Evolutionary conservation across 768 basidiomycete genomes (phyloP), one percentile per base, ranked within the genome.

Genomic region (Boletus eberwhitei): DNA sequence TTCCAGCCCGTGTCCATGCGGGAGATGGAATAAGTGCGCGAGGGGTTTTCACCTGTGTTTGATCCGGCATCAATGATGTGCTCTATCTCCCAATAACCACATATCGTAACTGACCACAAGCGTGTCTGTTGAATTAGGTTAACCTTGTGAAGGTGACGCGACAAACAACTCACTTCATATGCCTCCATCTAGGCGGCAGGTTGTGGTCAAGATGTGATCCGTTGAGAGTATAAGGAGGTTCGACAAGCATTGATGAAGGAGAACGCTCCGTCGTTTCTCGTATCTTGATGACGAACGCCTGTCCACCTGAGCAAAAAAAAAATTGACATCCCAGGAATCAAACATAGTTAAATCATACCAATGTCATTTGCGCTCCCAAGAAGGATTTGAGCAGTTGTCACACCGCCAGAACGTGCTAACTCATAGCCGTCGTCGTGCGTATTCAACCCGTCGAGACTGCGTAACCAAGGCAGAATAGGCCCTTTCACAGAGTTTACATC

Each of bases 1-100:
- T 85, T 77, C 85, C 88, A 94, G 57, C 83, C 79, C 0, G 81
- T 77, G 62, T 96, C 93, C 84, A 93, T 88, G 16, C 92, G 82
- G 31, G 73, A 80, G 29, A 67, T 59, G 19, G 80, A 79, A 57
- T 84, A 79, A 6, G 54, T 59, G 9, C 69, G 68, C 8, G 65
- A 67, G 8, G 70, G 70, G 49, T 73, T 74, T 58, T 73, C 72
- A 14, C 72, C 71, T 62, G 44, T 26, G 12, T 22, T 49, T 24
- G 32, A 38, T 50, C 11, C 16, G 8, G 19, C 2, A 35, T 34
- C 31, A 47, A 5, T 31, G 11, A 14, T 9, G n/a, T n/a, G 29
- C 29, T 29, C 8, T 26, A 45, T 29, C 41, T 19, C 29, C 16
- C 16, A 17, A 32, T 11, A 19, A 1, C 41, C 8, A 31, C 14